Evolutionary conservation across 768 basidiomycete genomes (phyloP).

Genomic region (Boletus vinaceobasis): DNA sequence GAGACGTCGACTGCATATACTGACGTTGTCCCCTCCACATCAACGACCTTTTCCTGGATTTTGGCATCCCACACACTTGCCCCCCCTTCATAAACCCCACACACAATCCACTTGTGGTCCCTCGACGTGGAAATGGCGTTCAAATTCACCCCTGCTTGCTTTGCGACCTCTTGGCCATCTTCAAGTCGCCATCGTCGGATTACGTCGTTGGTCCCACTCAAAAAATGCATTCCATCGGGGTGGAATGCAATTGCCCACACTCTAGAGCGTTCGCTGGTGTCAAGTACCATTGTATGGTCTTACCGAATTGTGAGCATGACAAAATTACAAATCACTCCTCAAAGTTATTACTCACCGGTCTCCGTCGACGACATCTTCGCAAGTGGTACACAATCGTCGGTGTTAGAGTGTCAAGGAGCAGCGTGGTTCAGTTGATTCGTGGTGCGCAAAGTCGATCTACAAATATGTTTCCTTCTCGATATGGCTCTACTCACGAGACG

Average conservation of each 20-base stretch:
- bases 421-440: background rate
- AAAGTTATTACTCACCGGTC: background rate
- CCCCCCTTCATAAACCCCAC: background rate
- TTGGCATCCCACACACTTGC: background rate
- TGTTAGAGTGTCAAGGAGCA: too few species aligned
- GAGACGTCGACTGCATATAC: background rate
- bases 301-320: background rate
- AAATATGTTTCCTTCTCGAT: background rate
- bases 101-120: background rate
- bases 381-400: background rate
- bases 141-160: background rate
- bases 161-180: background rate
- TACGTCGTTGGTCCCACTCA: fast-evolving
- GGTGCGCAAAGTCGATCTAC: background rate
- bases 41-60: background rate
- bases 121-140: background rate
- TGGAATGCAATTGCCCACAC: background rate
- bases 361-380: background rate
- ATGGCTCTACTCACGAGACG: too few species aligned
- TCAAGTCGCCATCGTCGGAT: background rate
- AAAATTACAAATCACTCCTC: background rate
- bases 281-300: background rate
- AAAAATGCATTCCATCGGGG: background rate
- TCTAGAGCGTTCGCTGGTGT: background rate
- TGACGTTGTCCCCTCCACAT: background rate